Evolutionary conservation across 225 moss, liverwort and hornwort species (phyloP).

Genomic region (Pseudoscleropodium purum): DNA sequence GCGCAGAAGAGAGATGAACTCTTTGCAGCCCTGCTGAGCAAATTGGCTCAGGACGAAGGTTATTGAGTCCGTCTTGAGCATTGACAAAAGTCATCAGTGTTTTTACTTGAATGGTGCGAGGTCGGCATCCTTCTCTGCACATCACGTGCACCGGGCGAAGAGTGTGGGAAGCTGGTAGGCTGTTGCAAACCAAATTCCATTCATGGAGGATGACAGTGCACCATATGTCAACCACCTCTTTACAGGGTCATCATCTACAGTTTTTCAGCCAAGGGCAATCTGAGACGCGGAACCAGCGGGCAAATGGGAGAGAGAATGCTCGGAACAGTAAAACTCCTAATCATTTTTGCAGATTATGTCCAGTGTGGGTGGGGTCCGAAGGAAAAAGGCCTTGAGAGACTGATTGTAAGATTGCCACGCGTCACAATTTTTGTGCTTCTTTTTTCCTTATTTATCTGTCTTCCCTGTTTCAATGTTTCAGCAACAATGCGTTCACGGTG

Average conservation of each 20-base stretch:
- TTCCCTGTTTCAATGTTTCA: not conserved
- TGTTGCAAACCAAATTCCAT: not conserved
- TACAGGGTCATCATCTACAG: slow-evolving; percentile 7
- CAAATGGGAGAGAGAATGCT: slow-evolving; percentile 13
- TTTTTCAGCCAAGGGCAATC: slow-evolving; percentile 8
- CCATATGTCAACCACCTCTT: slow-evolving; percentile 4
- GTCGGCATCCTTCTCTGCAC: not conserved
- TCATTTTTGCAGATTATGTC: slow-evolving; percentile 39
- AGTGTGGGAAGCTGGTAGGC: not conserved
- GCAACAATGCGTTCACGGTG: not conserved
- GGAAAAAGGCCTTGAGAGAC: slow-evolving; percentile 8
- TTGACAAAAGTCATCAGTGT: not conserved
- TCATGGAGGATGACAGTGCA: not conserved
- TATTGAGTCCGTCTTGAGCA: slow-evolving; percentile 29
- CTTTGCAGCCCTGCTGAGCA: slow-evolving; percentile 69
- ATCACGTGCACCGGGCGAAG: not conserved
- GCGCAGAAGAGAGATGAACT: slow-evolving; percentile 89
- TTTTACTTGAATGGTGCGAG: slow-evolving; percentile 3
- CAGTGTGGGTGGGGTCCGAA: slow-evolving; percentile 15
- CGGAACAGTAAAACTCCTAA: slow-evolving; percentile 17
- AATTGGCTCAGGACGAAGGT: slow-evolving; percentile 73
- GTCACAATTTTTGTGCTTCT: slow-evolving; percentile 13
- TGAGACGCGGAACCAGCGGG: slow-evolving; percentile 11
- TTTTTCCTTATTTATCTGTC: slow-evolving; percentile 2
- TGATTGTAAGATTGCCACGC: slow-evolving; percentile 36